Evolutionary conservation across 2,329 filamentous ascomycete species (phyloP), one percentile per base, ranked within the genome.

Genomic region (Alternaria brassicae): DNA sequence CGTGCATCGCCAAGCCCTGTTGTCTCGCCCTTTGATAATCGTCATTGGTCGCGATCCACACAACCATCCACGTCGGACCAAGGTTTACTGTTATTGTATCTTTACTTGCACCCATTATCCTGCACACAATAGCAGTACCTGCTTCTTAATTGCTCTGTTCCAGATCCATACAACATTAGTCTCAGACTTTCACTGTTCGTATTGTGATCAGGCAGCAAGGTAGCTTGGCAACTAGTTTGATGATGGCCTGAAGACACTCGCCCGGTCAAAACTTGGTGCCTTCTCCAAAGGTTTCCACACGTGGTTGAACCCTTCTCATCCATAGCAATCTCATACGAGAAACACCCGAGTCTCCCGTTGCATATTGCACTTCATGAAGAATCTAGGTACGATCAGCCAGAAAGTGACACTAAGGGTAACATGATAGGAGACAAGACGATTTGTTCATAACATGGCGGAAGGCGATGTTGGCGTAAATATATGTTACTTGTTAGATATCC

Each of bases 1-100:
- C 54, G 62, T 65, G 62, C 62, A 42, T 5, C 19, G 57, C 62
- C 54, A 63, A 62, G 62, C 60, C 56, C 56, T 32, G 52, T 37
- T 56, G 44, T 32, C 45, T 25, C 12, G 39, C 21, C 21, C 52
- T 21, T 30, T 13, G 30, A 30, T 32, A n/a, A 49, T 40, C 37
- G 30, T 21, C 17, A 62, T 62, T 60, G 52, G 60, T 30, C 41
- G 36, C 25, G 13, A n/a, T 12, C 10, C 28, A 28, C 50, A 25
- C 25, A 50, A 30, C 23, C 39, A 28, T 37, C 27, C 25, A 51
- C 48, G 49, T 62, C 51, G 34, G 45, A 52, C 45, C 19, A 40
- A 19, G 25, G n/a, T 37, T 36, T 21, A 41, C 21, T 39, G 25
- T 27, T 15, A 39, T 36, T 37, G 17, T 25, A 9, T 27, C 34